phyloP scores from a whole-genome alignment of 2,329 filamentous ascomycete genomes.

The Aspergillus fijiensis region DNA sequence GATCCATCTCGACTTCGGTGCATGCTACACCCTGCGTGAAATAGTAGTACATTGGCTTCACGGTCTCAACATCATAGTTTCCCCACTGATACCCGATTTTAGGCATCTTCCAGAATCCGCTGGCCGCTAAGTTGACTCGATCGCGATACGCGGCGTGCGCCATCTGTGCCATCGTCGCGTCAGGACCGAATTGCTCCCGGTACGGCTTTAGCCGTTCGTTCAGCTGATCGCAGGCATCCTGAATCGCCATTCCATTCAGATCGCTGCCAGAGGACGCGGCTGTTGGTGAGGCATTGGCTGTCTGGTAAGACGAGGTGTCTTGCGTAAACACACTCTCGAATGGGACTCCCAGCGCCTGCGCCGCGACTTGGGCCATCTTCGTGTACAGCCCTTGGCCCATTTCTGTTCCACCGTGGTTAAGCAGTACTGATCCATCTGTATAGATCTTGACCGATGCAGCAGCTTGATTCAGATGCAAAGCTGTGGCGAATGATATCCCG shows the following conservation, averaged over 20 bases:
- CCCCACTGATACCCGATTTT: conserved; percentile 96
- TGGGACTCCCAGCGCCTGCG: conserved; percentile 21
- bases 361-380: conserved; percentile 27
- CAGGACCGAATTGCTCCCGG: conserved; percentile 69
- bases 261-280: conserved; percentile 27
- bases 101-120: conserved; percentile 95
- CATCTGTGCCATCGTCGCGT: conserved; percentile 78
- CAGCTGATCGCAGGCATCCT: conserved; percentile 56
- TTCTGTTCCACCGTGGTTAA: conserved; percentile 27
- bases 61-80: conserved; percentile 49
- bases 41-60: conserved; percentile 93
- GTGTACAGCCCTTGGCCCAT: conserved; percentile 30
- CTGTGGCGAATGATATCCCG: conserved; percentile 28
- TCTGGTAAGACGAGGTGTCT: conserved; percentile 24
- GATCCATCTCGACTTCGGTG: conserved; percentile 89
- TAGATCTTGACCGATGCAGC: conserved; percentile 23
- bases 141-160: conserved; percentile 93
- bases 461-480: conserved; percentile 27
- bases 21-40: conserved; percentile 85
- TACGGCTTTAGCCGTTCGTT: conserved; percentile 78
- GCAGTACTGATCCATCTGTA: conserved; percentile 23
- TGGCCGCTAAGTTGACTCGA: conserved; percentile 88
- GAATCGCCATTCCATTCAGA: conserved; percentile 27
- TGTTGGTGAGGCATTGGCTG: conserved; percentile 26
- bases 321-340: conserved; percentile 22